Percentiles rank a stretch among this genome's conserved stretches.
Evolutionary conservation across 495 filamentous ascomycete genomes (phyloP).

Genomic region (Trichoderma orchidacearum): DNA sequence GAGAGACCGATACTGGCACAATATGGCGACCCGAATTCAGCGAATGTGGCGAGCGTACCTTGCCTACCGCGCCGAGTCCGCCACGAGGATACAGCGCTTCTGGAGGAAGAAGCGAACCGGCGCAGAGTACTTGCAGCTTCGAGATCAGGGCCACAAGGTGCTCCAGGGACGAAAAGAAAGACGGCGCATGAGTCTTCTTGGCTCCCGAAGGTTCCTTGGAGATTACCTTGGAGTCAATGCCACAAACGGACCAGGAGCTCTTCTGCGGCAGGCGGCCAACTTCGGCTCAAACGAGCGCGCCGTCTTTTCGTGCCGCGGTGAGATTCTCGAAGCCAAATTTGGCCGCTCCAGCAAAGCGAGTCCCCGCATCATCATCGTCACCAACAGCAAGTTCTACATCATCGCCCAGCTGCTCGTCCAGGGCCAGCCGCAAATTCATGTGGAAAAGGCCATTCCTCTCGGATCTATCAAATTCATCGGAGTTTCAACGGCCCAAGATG

Average conservation of each 20-base stretch:
- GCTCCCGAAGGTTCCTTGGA: constrained; percentile 83
- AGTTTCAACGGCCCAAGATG: constrained; percentile 68
- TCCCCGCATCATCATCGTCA: constrained; percentile 75
- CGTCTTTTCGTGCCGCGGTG: constrained; percentile 81
- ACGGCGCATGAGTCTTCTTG: constrained; percentile 76
- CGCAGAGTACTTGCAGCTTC: constrained; percentile 70
- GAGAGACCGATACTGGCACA: constrained; percentile 96
- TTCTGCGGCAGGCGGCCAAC: constrained; percentile 59
- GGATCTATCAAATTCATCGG: constrained; percentile 79
- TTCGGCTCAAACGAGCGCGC: constrained; percentile 50
- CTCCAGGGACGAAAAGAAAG: constrained; percentile 81
- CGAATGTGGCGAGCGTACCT: constrained; percentile 95
- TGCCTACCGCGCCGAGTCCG: constrained; percentile 81
- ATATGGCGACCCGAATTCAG: constrained; percentile 97
- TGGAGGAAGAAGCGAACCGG: constrained; percentile 87
- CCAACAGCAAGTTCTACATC: constrained; percentile 73
- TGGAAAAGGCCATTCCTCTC: constrained; percentile 69
- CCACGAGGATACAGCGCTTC: constrained; percentile 85
- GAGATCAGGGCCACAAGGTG: constrained; percentile 80
- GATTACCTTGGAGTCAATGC: constrained; percentile 88
- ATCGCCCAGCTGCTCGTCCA: constrained; percentile 74
- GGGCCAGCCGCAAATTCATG: constrained; percentile 61
- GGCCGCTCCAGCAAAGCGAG: constrained; percentile 89
- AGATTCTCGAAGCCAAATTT: constrained; percentile 83
- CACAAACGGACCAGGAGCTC: constrained; percentile 64